Evolutionary conservation across 2,329 filamentous ascomycete genomes (phyloP).

Genomic region (Clarireedia paspali): DNA sequence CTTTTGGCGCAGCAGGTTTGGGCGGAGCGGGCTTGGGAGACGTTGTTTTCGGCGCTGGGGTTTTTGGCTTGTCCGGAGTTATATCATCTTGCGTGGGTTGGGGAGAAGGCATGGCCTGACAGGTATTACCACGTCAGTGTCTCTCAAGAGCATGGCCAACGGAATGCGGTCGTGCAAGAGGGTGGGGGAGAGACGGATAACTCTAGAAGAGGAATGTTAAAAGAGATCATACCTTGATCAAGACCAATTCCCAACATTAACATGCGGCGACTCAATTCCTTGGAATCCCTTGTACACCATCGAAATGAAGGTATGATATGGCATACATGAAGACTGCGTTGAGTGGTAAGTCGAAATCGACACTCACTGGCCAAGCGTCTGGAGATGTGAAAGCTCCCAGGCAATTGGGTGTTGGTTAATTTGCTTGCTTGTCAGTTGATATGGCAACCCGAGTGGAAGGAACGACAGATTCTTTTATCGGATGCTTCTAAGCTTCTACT

Average conservation of each 20-base stretch:
- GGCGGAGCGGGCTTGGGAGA: background rate
- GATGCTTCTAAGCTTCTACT: background rate
- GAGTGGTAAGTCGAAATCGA: background rate
- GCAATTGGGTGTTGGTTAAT: background rate
- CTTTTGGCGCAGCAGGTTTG: background rate
- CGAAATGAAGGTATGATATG: background rate
- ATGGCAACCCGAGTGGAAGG: background rate
- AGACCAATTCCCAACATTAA: conserved; percentile 9
- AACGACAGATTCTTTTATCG: background rate
- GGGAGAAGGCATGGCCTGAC: conserved; percentile 11
- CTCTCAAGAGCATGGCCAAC: background rate
- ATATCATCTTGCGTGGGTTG: conserved; percentile 7
- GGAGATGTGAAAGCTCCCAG: background rate
- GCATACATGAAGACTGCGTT: conserved; percentile 1
- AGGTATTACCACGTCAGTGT: background rate
- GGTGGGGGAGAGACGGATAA: background rate
- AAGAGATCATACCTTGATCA: conserved; percentile 8
- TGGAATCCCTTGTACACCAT: conserved; percentile 3
- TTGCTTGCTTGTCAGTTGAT: conserved; percentile 3
- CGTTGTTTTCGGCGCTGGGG: background rate
- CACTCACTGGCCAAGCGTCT: background rate
- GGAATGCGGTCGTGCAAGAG: background rate
- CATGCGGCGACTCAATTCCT: conserved; percentile 8
- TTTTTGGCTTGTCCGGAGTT: conserved; percentile 4
- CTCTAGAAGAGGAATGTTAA: background rate